Conservation (phyloP, 345 rosid species). For the Arabis alpina region DNA sequence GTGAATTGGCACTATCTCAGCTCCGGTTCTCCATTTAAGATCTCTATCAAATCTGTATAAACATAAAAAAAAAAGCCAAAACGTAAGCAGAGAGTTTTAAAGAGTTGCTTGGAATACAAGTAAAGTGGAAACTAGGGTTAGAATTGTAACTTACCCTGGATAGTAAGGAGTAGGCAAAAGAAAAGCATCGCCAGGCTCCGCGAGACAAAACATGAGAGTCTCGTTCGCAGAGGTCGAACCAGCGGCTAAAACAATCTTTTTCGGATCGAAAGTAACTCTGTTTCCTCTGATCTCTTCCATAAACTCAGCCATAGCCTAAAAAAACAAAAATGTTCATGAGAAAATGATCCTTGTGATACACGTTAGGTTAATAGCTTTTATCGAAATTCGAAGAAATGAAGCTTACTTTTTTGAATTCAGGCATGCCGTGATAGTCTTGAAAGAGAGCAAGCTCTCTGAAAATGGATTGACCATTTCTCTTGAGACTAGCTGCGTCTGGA, state of each 20-base stretch:
- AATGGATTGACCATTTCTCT: conserved; percentile 64
- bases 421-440: conserved; percentile 82
- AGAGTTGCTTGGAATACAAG: conserved; percentile 34
- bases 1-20: conserved; percentile 60
- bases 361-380: not conserved
- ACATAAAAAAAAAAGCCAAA: conserved; percentile 18
- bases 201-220: conserved; percentile 76
- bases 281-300: conserved; percentile 88
- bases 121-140: conserved; percentile 29
- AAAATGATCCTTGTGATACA: not conserved
- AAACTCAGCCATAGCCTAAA: conserved; percentile 75
- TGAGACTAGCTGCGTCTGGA: conserved; percentile 67
- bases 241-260: conserved; percentile 67
- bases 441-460: conserved; percentile 85
- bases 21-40: conserved; percentile 75
- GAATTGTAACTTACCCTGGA: conserved; percentile 61
- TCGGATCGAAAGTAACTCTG: conserved; percentile 63
- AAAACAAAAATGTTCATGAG: conserved; percentile 12
- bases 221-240: conserved; percentile 91
- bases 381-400: not conserved
- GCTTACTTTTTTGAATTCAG: conserved; percentile 67
- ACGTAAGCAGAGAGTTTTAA: conserved; percentile 26
- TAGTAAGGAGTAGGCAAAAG: conserved; percentile 86
- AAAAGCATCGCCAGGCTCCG: conserved; percentile 76
- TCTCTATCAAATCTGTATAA: conserved; percentile 71